A percentile compares a stretch with the other conserved stretches of the same genome.
These are phyloP conservation scores for Aspergillus unguis DNA, from an alignment of 2,329 filamentous ascomycete genomes.

Conservation along the genomic window DNA sequence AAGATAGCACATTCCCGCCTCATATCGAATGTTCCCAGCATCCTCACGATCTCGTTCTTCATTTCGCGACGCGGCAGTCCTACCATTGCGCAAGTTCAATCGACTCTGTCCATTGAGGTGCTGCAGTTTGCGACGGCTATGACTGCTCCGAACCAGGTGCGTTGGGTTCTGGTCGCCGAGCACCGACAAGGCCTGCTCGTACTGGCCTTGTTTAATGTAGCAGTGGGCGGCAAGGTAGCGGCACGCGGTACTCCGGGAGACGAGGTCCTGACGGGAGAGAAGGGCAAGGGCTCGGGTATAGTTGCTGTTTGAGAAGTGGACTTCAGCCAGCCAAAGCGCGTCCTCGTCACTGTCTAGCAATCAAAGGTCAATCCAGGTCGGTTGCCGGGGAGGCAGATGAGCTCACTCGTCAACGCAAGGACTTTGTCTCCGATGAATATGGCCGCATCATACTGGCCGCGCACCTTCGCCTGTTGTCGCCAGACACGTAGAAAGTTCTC, in stretches of 20 bases:
- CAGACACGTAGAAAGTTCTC: conserved; percentile 90
- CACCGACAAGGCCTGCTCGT: conserved; percentile 79
- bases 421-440: conserved; percentile 98
- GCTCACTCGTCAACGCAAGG: conserved; percentile 81
- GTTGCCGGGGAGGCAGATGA: background rate
- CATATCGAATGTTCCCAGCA: conserved; percentile 73
- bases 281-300: conserved; percentile 88
- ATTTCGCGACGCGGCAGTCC: conserved; percentile 46
- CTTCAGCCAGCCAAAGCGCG: conserved; percentile 96
- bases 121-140: conserved; percentile 68
- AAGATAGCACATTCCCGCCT: conserved; percentile 96
- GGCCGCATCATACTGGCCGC: conserved; percentile 92
- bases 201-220: conserved; percentile 85
- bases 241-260: conserved; percentile 73
- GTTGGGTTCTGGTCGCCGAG: conserved; percentile 93
- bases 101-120: conserved; percentile 57
- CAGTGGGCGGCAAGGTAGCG: conserved; percentile 92
- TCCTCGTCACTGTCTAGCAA: conserved; percentile 80
- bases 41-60: conserved; percentile 67
- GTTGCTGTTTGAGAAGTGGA: conserved; percentile 93
- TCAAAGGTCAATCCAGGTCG: conserved; percentile 1
- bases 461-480: conserved; percentile 92
- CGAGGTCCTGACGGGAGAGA: conserved; percentile 77
- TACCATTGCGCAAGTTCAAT: conserved; percentile 48
- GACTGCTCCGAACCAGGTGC: conserved; percentile 72